Conservation (phyloP, 768 basidiomycete species). For the Cystofilobasidium bisporidii region DNA sequence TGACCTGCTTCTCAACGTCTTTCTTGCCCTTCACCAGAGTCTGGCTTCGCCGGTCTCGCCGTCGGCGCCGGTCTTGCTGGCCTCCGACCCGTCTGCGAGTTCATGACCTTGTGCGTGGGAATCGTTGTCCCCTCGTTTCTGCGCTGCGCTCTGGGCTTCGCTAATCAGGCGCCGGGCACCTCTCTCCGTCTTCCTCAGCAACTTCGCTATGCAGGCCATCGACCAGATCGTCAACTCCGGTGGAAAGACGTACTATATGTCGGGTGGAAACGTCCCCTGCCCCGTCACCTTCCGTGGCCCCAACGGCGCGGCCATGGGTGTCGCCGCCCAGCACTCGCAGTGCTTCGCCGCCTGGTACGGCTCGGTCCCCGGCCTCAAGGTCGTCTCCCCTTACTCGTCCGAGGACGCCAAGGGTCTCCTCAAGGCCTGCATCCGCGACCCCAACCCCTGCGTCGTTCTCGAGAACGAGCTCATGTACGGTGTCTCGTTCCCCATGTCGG, state of each 20-base stretch:
- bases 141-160: no score
- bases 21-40: slow-evolving; percentile 51
- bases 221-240: slow-evolving; percentile 99
- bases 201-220: slow-evolving; percentile 54
- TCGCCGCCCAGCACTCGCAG: slow-evolving; percentile 93
- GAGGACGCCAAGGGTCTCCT: slow-evolving; percentile 98
- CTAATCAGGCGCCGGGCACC: no score
- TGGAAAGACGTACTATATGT: slow-evolving; percentile 99
- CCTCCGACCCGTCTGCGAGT: slow-evolving; percentile 73
- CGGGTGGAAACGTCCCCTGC: slow-evolving; percentile 95
- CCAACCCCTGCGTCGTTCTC: slow-evolving; percentile 95
- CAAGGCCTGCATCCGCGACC: slow-evolving; percentile 95
- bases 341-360: slow-evolving; percentile 85
- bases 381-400: slow-evolving; percentile 94
- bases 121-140: no score
- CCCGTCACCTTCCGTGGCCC: slow-evolving; percentile 99
- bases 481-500: slow-evolving; percentile 88
- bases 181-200: no score
- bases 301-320: slow-evolving; percentile 95
- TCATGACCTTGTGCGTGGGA: no score
- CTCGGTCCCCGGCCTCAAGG: slow-evolving; percentile 83
- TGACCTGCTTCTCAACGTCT: not conserved
- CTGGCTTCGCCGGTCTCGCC: slow-evolving; percentile 96
- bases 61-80: slow-evolving; percentile 90
- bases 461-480: slow-evolving; percentile 99